Evolutionary conservation across 345 rosid species (phyloP).

Genomic region (Pugionium dolabratum): DNA sequence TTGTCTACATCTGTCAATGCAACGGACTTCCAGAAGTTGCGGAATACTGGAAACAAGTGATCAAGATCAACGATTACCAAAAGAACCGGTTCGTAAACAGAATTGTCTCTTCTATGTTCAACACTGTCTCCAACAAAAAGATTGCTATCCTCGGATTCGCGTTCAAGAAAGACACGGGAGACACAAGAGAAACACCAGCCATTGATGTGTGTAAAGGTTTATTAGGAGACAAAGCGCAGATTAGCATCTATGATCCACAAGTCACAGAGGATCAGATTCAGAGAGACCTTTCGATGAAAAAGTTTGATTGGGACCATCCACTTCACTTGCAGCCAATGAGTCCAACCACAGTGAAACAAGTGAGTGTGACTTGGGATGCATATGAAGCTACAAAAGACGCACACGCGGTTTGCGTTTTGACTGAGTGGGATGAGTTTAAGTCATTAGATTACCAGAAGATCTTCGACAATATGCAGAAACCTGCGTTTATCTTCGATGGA

Average conservation of each 20-base stretch:
- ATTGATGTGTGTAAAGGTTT: conserved; percentile 95
- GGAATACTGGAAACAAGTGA: conserved; percentile 93
- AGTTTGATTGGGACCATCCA: conserved; percentile 96
- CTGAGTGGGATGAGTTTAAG: conserved; percentile 94
- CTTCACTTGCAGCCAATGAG: conserved; percentile 92
- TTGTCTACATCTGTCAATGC: conserved; percentile 91
- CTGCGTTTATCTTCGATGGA: conserved; percentile 85
- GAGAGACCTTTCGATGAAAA: conserved; percentile 87
- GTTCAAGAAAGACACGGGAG: conserved; percentile 92
- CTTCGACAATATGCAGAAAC: conserved; percentile 87
- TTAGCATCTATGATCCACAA: conserved; percentile 89
- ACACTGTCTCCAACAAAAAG: conserved; percentile 82
- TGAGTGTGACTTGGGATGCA: conserved; percentile 72
- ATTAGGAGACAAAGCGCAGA: conserved; percentile 75
- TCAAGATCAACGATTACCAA: conserved; percentile 89
- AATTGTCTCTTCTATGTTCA: conserved; percentile 82
- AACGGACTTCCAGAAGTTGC: conserved; percentile 92
- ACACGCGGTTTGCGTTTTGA: conserved; percentile 78
- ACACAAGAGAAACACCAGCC: conserved; percentile 90
- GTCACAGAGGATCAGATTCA: conserved; percentile 86
- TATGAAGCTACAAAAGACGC: conserved; percentile 85
- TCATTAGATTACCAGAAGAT: conserved; percentile 76
- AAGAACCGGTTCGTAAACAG: conserved; percentile 89
- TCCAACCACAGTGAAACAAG: conserved; percentile 80
- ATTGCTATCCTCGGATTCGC: conserved; percentile 82